These are phyloP conservation scores for Artomyces pyxidatus DNA, from an alignment of 768 basidiomycete species.

Conservation along the genomic window DNA sequence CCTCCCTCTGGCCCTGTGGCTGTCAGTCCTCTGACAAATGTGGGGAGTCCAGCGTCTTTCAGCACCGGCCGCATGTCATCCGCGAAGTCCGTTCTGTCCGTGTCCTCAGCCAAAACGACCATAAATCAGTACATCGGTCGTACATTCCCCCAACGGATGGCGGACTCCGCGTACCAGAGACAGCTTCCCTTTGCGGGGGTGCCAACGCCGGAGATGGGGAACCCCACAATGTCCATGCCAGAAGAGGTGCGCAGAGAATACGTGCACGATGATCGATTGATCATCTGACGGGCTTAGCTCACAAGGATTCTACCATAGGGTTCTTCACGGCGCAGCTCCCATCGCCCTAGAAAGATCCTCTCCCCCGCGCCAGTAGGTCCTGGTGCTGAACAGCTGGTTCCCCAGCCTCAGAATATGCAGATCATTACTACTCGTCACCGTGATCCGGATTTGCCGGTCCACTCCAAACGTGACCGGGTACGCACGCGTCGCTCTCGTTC, in stretches of 20 bases:
- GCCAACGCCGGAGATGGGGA: conserved; percentile 10
- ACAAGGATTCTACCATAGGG: background rate
- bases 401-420: background rate
- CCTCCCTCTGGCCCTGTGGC: too few relatives aligned
- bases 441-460: conserved; percentile 2
- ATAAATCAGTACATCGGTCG: too few relatives aligned
- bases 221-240: conserved; percentile 5
- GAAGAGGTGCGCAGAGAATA: conserved; percentile 3
- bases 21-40: too few relatives aligned
- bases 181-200: conserved; percentile 6
- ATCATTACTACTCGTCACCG: background rate
- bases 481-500: conserved; percentile 13
- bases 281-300: too few relatives aligned
- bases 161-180: background rate
- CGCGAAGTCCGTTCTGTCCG: too few relatives aligned
- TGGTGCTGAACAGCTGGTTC: conserved; percentile 2
- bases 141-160: conserved; percentile 13
- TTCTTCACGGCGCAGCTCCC: background rate
- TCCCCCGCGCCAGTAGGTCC: conserved; percentile 9
- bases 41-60: too few relatives aligned
- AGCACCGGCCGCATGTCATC: too few relatives aligned
- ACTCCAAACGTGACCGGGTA: background rate
- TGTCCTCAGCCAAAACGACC: too few relatives aligned
- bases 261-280: background rate
- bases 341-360: conserved; percentile 8